phyloP scores from a whole-genome alignment of 2,329 filamentous ascomycete species.

The Trichoderma brevicompactum region DNA sequence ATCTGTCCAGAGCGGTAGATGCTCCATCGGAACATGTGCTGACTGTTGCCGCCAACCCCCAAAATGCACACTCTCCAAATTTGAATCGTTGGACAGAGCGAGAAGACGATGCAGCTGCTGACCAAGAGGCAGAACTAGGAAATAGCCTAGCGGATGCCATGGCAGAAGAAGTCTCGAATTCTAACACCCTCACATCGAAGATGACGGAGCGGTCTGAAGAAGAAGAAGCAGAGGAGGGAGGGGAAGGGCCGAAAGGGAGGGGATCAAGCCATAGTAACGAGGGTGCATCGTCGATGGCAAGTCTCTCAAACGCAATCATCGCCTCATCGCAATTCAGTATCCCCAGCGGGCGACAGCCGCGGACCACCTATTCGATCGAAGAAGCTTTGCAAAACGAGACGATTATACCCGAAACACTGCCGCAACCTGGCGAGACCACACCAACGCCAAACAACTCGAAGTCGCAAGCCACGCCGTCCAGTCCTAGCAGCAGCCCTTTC shows the following conservation, averaged over 20 bases:
- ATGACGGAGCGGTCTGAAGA: constrained; percentile 1
- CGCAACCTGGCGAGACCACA: constrained; percentile 29
- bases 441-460: constrained; percentile 27
- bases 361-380: constrained; percentile 45
- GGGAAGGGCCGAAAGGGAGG: background rate
- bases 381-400: constrained; percentile 38
- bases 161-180: constrained; percentile 16
- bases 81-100: background rate
- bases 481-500: constrained; percentile 41
- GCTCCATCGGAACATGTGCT: constrained; percentile 4
- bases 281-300: background rate
- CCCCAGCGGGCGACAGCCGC: constrained; percentile 56
- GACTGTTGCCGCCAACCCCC: background rate
- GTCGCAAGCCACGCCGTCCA: background rate
- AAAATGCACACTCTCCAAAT: constrained; percentile 1
- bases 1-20: constrained; percentile 16
- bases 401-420: constrained; percentile 34
- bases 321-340: constrained; percentile 44
- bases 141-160: constrained; percentile 25
- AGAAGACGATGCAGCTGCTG: constrained; percentile 29
- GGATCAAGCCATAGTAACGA: background rate
- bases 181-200: constrained; percentile 18
- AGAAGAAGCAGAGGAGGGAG: background rate
- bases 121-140: constrained; percentile 31
- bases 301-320: constrained; percentile 29